Conservation (phyloP, 129 eudicot genomes). For the Mikania micrantha region DNA sequence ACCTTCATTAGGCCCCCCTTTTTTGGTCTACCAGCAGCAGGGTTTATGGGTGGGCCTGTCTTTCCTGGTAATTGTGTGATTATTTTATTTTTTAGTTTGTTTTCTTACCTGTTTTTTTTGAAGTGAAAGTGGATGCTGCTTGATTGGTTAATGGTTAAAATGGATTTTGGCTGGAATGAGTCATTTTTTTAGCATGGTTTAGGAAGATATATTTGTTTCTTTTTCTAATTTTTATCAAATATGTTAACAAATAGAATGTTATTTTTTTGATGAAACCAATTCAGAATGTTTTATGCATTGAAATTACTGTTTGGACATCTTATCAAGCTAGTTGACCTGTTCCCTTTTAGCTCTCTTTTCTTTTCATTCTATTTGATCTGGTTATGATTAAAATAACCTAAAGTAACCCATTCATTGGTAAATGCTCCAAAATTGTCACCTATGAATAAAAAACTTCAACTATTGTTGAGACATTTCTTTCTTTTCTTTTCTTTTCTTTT, state of each 20-base stretch:
- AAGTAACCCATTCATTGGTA: background rate
- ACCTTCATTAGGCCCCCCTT: constrained; percentile 64
- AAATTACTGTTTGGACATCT: background rate
- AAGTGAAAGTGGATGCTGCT: background rate
- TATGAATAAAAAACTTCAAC: background rate
- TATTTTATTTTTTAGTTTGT: background rate
- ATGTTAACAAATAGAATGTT: background rate
- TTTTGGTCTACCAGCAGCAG: constrained; percentile 58
- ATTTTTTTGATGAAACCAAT: background rate
- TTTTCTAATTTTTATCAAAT: background rate
- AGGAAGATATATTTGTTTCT: background rate
- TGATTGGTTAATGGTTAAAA: background rate
- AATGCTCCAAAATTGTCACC: background rate
- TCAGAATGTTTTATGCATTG: background rate
- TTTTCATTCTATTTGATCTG: background rate
- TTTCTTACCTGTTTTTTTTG: background rate
- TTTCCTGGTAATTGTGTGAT: constrained; percentile 50
- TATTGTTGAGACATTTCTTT: too few species aligned
- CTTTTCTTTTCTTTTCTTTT: too few species aligned
- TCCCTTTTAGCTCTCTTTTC: background rate
- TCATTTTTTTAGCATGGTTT: background rate
- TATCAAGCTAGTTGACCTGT: background rate
- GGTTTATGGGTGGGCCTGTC: constrained; percentile 54
- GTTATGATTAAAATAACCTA: background rate
- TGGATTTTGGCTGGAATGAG: background rate